Percentiles rank a stretch among this genome's conserved stretches.
Evolutionary conservation across 2,329 filamentous ascomycete genomes (phyloP).

Genomic region (Cercospora sp.): DNA sequence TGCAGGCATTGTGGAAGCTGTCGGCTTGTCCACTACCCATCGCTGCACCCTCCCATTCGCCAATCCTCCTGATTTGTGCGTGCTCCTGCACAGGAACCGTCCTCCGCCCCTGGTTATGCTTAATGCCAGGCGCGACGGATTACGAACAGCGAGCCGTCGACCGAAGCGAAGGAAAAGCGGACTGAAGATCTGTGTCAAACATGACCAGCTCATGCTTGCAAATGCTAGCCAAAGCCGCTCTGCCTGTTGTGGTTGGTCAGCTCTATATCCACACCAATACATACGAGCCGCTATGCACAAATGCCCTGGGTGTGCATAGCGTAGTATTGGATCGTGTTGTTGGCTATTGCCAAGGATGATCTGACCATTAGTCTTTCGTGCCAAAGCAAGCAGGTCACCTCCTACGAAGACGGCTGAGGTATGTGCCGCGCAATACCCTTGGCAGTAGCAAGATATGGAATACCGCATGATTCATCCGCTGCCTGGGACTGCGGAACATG

Average conservation of each 20-base stretch:
- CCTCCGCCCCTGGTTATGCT: neutral
- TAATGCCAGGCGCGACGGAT: neutral
- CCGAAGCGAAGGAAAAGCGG: neutral
- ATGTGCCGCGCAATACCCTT: neutral
- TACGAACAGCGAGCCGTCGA: neutral
- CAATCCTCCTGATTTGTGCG: neutral
- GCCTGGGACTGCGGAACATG: neutral
- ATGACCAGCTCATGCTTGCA: neutral
- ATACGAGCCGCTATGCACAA: neutral
- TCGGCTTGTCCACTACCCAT: neutral
- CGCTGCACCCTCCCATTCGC: neutral
- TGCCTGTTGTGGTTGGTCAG: neutral
- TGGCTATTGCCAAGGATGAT: constrained; percentile 1
- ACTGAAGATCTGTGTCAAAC: neutral
- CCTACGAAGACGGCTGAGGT: neutral
- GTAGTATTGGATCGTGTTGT: neutral
- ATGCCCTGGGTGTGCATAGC: neutral
- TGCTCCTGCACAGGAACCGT: neutral
- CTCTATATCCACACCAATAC: neutral
- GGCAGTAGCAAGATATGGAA: neutral
- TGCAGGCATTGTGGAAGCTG: neutral
- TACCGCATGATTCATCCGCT: neutral
- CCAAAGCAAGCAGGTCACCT: neutral
- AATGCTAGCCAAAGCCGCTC: neutral
- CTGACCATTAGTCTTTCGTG: neutral